Evolutionary conservation across 257 asterid genomes (phyloP), one percentile per base, ranked within the genome.

Genomic region (Capsicum chinense): DNA sequence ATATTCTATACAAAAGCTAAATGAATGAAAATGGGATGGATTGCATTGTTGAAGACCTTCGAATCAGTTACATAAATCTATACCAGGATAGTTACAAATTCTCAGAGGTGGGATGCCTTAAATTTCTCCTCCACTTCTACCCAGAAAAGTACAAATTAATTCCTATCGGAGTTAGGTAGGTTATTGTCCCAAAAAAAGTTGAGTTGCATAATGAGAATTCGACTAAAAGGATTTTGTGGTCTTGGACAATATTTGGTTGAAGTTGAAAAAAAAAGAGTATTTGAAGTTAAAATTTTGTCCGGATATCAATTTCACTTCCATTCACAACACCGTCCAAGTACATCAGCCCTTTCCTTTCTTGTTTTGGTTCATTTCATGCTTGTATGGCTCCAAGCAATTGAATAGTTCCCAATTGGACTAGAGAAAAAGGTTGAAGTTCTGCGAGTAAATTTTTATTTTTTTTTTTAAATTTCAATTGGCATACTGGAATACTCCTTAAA

Each of bases 1-100:
- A 68, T 68, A 13, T 68, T 68, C 78, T 68, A 68, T 68, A 13
- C n/a, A 68, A 21, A 68, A 68, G 54, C 26, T 39, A 68, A 68
- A 68, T 15, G 13, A 68, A 48, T 68, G 26, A 9, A 21, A 14
- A 68, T 37, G 52, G 14, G 7, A 37, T 39, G 14, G 78, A 68
- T 3, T 15, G 78, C 78, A 7, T 68, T 7, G 78, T 4, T 14
- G 74, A 37, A 67, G 74, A 67, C 35, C 7, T 6, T 67, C 14
- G 52, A 35, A 37, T 1, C 21, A 37, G 37, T 35, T 37, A 35
- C 3, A 67, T 67, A 66, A 33, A 66, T 67, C 0, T 37, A 14
- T 7, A 67, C 13, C 50, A 67, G 11, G 37, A 67, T 37, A 37
- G 7, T 67, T 14, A 37, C 74, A 37, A 14, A 67, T 67, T 14